phyloP scores from a whole-genome alignment of 2,329 filamentous ascomycete species.

The Diaporthe humulicola region DNA sequence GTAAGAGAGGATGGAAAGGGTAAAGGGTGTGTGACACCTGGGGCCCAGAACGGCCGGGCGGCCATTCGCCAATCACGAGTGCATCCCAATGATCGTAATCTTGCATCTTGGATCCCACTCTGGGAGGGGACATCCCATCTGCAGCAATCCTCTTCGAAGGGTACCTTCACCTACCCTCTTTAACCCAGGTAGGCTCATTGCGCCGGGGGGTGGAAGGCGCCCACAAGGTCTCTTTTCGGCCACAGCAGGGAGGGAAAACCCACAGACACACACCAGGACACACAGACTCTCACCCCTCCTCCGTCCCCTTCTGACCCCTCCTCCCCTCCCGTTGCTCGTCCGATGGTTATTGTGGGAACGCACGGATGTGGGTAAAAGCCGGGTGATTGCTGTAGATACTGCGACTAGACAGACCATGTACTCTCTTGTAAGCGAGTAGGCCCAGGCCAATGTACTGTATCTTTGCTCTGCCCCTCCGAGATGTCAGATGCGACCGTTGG shows the following conservation, averaged over 20 bases:
- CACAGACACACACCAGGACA: conserved; percentile 1
- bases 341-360: conserved; percentile 20
- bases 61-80: conserved; percentile 38
- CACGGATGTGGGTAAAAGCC: conserved; percentile 8
- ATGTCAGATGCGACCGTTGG: conserved; percentile 19
- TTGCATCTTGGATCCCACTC: conserved; percentile 37
- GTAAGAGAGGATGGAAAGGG: neutral
- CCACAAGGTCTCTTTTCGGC: neutral
- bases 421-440: neutral
- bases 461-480: neutral
- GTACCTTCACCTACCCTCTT: neutral
- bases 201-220: neutral
- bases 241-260: neutral
- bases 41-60: conserved; percentile 33
- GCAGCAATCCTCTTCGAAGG: conserved; percentile 7
- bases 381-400: neutral
- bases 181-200: conserved; percentile 11
- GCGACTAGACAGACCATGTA: neutral
- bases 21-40: conserved; percentile 24
- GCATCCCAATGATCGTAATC: conserved; percentile 39
- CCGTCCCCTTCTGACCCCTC: neutral
- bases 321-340: neutral
- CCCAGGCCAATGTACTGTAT: neutral
- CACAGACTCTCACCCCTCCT: neutral
- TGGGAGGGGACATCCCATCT: conserved; percentile 25